Evolutionary conservation across 805 yeast genomes (phyloP).

Genomic region (Vanderwaltozyma verrucispora): DNA sequence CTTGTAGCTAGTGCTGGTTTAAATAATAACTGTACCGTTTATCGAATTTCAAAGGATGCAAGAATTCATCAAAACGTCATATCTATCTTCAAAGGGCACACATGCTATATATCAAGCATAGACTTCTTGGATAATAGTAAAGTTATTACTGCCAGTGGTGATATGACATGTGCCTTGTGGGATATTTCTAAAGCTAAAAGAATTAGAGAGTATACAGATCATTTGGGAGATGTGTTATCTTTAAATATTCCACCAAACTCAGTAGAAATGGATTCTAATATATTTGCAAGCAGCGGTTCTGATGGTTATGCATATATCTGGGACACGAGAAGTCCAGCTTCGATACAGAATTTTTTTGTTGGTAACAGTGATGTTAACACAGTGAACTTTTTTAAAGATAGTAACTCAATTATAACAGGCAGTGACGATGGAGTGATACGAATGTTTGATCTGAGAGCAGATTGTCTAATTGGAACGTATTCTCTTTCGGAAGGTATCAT

Average conservation of each 20-base stretch:
- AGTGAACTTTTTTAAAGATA: constrained; percentile 56
- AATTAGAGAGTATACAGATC: constrained; percentile 48
- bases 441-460: constrained; percentile 67
- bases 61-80: constrained; percentile 34
- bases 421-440: constrained; percentile 68
- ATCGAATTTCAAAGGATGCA: constrained; percentile 33
- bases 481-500: constrained; percentile 16
- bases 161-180: constrained; percentile 72
- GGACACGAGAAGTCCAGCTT: constrained; percentile 46
- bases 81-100: constrained; percentile 64
- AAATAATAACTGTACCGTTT: constrained; percentile 68
- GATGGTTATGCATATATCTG: constrained; percentile 60
- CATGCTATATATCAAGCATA: constrained; percentile 69
- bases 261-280: constrained; percentile 14
- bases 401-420: constrained; percentile 61
- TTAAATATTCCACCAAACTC: constrained; percentile 27
- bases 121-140: constrained; percentile 50
- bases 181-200: constrained; percentile 54
- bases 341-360: constrained; percentile 42
- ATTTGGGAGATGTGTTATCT: constrained; percentile 60
- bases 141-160: constrained; percentile 70
- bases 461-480: constrained; percentile 53
- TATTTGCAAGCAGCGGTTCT: constrained; percentile 54
- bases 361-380: constrained; percentile 57
- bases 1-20: constrained; percentile 75